Percentiles rank a stretch among this genome's conserved stretches.
Conservation (phyloP, 805 yeast species). For the Kluyveromyces siamensis region DNA sequence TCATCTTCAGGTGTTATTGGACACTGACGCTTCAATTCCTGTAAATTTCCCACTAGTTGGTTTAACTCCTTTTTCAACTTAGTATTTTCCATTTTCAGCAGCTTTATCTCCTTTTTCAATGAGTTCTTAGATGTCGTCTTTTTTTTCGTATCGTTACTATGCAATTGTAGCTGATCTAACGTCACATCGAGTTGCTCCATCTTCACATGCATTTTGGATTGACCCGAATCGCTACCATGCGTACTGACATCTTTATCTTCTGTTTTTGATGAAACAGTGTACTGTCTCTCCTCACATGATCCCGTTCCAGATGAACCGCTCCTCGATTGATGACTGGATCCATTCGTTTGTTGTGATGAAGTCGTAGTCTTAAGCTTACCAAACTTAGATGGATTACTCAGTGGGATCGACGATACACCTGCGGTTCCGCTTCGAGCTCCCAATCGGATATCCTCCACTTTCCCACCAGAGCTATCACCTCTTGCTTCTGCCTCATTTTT, state of each 20-base stretch:
- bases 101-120: constrained; percentile 17
- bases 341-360: background rate
- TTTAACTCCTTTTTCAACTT: constrained; percentile 19
- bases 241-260: background rate
- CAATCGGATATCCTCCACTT: background rate
- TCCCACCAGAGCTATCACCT: background rate
- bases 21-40: constrained; percentile 13
- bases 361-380: background rate
- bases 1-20: background rate
- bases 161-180: constrained; percentile 1
- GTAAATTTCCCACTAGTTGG: constrained; percentile 17
- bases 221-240: background rate
- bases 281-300: background rate
- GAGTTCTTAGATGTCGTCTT: constrained; percentile 9
- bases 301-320: background rate
- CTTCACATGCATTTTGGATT: background rate
- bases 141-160: constrained; percentile 1
- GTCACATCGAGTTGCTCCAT: constrained; percentile 3
- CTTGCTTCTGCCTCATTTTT: background rate
- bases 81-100: constrained; percentile 16
- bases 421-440: background rate
- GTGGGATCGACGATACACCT: constrained; percentile 2
- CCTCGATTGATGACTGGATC: background rate
- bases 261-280: background rate
- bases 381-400: background rate